phyloP scores from a whole-genome alignment of 1,284 basidiomycete species.

The Cerioporus squamosus region DNA sequence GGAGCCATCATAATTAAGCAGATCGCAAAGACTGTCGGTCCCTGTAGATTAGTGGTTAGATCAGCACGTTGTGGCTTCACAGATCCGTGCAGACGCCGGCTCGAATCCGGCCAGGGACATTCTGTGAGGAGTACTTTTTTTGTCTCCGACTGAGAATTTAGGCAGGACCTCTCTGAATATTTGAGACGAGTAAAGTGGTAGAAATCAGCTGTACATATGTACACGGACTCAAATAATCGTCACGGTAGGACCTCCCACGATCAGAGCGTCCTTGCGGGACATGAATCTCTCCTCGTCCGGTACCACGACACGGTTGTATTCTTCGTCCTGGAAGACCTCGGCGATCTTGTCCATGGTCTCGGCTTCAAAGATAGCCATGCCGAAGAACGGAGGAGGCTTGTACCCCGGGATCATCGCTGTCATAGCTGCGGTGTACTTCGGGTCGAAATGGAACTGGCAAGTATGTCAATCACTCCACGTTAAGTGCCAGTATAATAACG shows the following conservation, averaged over 20 bases:
- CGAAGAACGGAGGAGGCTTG: conserved; percentile 12
- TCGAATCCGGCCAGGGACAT: no score
- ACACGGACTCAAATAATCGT: no score
- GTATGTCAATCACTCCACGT: background rate
- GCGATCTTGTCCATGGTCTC: conserved; percentile 20
- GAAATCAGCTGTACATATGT: no score
- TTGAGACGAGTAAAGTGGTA: no score
- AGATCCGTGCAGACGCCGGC: no score
- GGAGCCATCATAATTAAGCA: no score
- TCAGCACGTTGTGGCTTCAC: conserved; percentile 30
- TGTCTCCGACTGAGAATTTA: no score
- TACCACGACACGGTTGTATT: conserved; percentile 5
- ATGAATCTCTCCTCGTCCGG: conserved; percentile 5
- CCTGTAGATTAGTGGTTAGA: conserved; percentile 33
- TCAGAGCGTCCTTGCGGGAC: background rate
- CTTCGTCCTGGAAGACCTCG: conserved; percentile 21
- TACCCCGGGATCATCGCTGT: background rate
- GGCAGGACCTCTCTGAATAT: no score
- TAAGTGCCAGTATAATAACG: background rate
- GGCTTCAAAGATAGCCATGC: conserved; percentile 21
- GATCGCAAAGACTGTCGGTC: conserved; percentile 9
- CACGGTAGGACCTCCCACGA: background rate
- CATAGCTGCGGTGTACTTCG: background rate
- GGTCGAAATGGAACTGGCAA: conserved; percentile 1
- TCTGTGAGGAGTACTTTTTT: no score